Conservation (phyloP, 2,329 filamentous ascomycete species). For the Ascochyta fabae region DNA sequence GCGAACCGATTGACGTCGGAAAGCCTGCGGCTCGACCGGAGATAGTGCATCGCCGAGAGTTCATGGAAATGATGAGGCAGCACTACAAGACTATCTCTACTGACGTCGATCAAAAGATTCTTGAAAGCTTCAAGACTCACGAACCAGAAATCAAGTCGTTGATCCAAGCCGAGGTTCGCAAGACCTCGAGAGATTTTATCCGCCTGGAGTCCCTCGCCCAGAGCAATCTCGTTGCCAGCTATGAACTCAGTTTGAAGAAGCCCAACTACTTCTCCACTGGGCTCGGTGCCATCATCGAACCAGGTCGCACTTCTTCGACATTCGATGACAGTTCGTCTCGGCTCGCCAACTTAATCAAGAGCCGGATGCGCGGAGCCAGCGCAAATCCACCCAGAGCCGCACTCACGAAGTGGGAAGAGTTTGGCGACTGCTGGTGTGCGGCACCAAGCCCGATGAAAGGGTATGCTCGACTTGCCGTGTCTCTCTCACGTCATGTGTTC, state of each 20-base stretch:
- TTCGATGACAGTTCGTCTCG: conserved; percentile 21
- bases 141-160: conserved; percentile 25
- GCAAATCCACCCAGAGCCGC: conserved; percentile 59
- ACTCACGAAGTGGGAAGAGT: conserved; percentile 74
- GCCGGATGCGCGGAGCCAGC: conserved; percentile 20
- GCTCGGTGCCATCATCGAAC: conserved; percentile 70
- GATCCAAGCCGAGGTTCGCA: conserved; percentile 33
- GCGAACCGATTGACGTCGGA: conserved; percentile 13
- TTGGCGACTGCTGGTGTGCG: conserved; percentile 89
- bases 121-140: conserved; percentile 25
- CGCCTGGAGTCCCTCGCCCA: conserved; percentile 41
- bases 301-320: conserved; percentile 63
- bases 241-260: conserved; percentile 41
- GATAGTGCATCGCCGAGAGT: conserved; percentile 57
- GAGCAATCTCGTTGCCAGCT: conserved; percentile 41
- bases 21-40: conserved; percentile 15
- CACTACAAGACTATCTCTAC: conserved; percentile 29
- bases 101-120: conserved; percentile 35
- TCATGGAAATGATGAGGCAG: conserved; percentile 48
- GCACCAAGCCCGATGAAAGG: conserved; percentile 54
- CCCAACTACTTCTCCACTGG: conserved; percentile 77
- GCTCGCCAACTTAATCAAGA: neutral
- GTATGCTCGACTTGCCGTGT: conserved; percentile 70
- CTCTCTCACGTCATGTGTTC: conserved; percentile 44
- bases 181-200: conserved; percentile 41